Percentiles rank a stretch among this genome's conserved stretches.
Evolutionary conservation across 352 stramenopile genomes (phyloP).

Genomic region (Phytophthora citrophthora): DNA sequence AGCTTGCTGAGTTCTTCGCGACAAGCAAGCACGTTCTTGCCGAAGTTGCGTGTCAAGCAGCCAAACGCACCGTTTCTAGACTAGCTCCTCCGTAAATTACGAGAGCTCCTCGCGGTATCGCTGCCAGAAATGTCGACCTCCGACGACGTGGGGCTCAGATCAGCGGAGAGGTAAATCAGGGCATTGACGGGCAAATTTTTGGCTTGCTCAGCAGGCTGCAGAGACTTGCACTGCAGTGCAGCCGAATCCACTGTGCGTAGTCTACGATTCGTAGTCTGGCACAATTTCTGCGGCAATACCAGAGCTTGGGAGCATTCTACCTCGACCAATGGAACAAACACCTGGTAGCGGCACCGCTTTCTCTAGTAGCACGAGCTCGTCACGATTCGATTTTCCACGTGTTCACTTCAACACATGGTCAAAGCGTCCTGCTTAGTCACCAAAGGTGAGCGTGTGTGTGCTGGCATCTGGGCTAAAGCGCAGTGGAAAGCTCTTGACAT

Average conservation of each 20-base stretch:
- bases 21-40: not conserved
- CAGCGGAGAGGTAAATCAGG: constrained; percentile 12
- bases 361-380: too few species aligned
- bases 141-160: not conserved
- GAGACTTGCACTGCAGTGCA: too few species aligned
- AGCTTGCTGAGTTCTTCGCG: not conserved
- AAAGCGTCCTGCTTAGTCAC: not conserved
- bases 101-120: constrained; percentile 20
- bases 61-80: not conserved
- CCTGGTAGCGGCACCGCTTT: not conserved
- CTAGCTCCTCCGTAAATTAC: not conserved
- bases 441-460: not conserved
- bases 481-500: too few species aligned
- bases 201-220: not conserved
- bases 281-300: too few species aligned
- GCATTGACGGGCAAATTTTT: not conserved
- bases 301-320: too few species aligned
- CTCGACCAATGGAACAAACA: not conserved
- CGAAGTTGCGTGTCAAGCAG: not conserved
- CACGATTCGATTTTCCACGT: not conserved
- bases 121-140: constrained; percentile 11
- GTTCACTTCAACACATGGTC: not conserved
- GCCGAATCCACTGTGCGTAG: too few species aligned
- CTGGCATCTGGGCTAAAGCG: too few species aligned
- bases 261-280: too few species aligned